Evolutionary conservation across 306 rosid genomes (phyloP), one percentile per base, ranked within the genome.

Genomic region (Lotus japonicus): DNA sequence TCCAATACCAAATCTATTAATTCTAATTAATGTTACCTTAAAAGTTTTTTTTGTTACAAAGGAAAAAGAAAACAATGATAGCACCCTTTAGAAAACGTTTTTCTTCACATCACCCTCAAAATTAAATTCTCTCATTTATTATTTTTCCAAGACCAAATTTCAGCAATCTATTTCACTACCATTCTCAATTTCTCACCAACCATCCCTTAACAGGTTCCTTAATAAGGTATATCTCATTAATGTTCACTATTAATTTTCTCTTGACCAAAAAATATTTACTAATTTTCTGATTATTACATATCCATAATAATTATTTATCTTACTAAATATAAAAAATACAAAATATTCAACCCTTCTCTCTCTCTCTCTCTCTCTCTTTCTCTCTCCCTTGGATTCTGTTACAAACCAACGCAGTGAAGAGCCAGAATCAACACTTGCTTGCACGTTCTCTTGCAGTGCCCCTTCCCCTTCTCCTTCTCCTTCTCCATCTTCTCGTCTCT

Each of bases 341-440:
- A 64, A 77, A 56, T 70, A 36, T 18, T 58, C 72, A 45, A 68
- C 35, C 21, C 71, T 26, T 26, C 31, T 26, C 4, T 26, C 23
- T 5, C 66, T 38, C 42, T 77, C 57, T 56, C 50, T 51, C 57
- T 71, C 65, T 71, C 61, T 73, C 68, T 52, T 12, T 26, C 58
- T 72, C 13, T 38, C 42, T 64, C 36, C 44, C 9, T 55, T 64
- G 72, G 79, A 83, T 76, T 79, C 80, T 71, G 80, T 46, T 67
- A 79, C 85, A 39, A 75, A 83, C 83, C 19, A 75, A 74, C 68
- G 61, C 74, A 71, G 70, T 39, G 79, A 38, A 39, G 66, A 64
- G 66, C 68, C 66, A 69, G 59, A 53, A 45, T 44, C 43, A 78
- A 70, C 80, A 68, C 80, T 89, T 74, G 97, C 83, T 79, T 83